Conservation (phyloP, 2,329 filamentous ascomycete genomes). For the Verticillium tricorpus region DNA sequence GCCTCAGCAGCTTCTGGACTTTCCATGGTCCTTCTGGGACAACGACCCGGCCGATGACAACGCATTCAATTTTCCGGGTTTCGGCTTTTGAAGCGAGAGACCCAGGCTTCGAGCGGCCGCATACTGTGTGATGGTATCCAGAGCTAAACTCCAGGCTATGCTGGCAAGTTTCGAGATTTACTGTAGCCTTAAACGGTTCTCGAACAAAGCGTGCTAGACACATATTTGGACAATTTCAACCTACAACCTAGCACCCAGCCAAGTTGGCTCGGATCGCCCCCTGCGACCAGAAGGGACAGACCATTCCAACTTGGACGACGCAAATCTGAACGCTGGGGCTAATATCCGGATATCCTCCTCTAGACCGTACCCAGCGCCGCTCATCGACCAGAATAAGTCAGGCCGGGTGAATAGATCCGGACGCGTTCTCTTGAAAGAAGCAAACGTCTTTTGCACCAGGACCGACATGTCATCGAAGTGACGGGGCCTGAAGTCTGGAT, state of each 20-base stretch:
- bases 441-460: conserved; percentile 6
- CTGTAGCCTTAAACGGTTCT: neutral
- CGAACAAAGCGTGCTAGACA: too few relatives aligned
- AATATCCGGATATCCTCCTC: conserved; percentile 7
- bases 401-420: conserved; percentile 8
- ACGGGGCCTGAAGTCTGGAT: conserved; percentile 12
- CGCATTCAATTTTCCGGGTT: neutral
- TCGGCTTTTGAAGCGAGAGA: neutral
- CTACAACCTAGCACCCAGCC: neutral
- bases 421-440: conserved; percentile 4
- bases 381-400: conserved; percentile 10
- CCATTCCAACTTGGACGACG: conserved; percentile 5
- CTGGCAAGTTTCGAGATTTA: neutral
- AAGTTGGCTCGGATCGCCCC: conserved; percentile 9
- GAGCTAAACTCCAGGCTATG: too few relatives aligned
- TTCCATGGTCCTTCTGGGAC: neutral
- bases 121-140: too few relatives aligned
- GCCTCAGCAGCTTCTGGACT: neutral
- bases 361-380: conserved; percentile 8
- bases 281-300: conserved; percentile 5
- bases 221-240: too few relatives aligned
- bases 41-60: neutral
- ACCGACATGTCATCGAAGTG: conserved; percentile 17
- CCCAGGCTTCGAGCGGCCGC: neutral
- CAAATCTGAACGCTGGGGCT: conserved; percentile 7